Evolutionary conservation across 1,139 yeast species (phyloP).

Genomic region (Meyerozyma carpophila): DNA sequence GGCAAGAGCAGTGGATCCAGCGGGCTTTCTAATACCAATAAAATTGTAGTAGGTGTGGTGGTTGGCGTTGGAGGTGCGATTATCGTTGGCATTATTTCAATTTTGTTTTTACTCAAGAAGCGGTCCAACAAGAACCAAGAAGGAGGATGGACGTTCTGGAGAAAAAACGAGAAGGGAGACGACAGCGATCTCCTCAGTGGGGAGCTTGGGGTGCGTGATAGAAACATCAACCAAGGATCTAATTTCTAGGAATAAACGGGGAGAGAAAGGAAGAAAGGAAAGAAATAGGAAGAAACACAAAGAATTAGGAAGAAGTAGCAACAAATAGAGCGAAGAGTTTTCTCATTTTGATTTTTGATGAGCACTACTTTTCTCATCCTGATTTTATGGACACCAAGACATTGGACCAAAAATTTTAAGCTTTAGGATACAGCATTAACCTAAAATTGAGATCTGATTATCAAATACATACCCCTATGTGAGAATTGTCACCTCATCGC

Average conservation of each 20-base stretch:
- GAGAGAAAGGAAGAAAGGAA: background rate
- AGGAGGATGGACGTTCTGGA: slow-evolving; percentile 50
- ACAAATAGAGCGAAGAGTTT: no score
- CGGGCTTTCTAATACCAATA: slow-evolving; percentile 41
- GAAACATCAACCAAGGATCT: slow-evolving; percentile 43
- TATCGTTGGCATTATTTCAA: slow-evolving; percentile 29
- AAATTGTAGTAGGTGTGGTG: slow-evolving; percentile 46
- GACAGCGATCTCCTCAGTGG: slow-evolving; percentile 58
- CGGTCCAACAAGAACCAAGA: slow-evolving; percentile 26
- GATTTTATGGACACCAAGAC: no score
- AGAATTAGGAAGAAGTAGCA: no score
- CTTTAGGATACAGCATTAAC: no score
- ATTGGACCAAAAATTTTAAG: no score
- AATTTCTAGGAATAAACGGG: slow-evolving; percentile 23
- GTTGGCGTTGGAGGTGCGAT: slow-evolving; percentile 48
- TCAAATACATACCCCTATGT: no score
- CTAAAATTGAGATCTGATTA: no score
- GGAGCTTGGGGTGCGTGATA: slow-evolving; percentile 48
- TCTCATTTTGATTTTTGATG: no score
- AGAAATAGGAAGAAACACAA: no score
- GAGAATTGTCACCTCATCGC: no score
- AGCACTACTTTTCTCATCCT: no score
- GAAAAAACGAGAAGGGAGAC: slow-evolving; percentile 41
- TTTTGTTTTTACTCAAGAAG: slow-evolving; percentile 32
- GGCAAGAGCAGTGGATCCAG: slow-evolving; percentile 8